phyloP scores from a whole-genome alignment of 73 alveolate genomes.

The Paramecium octaurelia region DNA sequence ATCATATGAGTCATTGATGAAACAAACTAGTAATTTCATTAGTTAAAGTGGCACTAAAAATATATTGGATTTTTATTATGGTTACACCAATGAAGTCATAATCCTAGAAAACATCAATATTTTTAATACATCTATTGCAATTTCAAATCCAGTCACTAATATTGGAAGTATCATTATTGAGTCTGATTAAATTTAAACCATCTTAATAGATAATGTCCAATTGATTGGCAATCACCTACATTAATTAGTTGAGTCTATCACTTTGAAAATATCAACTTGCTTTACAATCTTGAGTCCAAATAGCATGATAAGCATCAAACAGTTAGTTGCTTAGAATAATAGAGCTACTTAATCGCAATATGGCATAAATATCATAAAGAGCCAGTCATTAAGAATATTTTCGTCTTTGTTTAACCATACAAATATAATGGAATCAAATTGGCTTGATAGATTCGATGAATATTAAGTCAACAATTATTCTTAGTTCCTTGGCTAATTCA shows the following conservation, averaged over 20 bases:
- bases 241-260: not conserved
- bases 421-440: not conserved
- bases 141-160: not conserved
- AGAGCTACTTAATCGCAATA: not conserved
- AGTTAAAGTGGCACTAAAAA: not conserved
- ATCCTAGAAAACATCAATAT: not conserved
- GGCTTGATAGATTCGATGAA: slow-evolving; percentile 18
- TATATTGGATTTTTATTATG: not conserved
- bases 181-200: not conserved
- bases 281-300: not conserved
- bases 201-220: not conserved
- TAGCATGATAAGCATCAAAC: not conserved
- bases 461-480: not conserved
- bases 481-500: not conserved
- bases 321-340: not conserved
- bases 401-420: not conserved
- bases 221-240: not conserved
- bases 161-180: not conserved
- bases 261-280: not conserved
- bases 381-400: not conserved
- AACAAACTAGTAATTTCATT: not conserved
- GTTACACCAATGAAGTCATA: not conserved
- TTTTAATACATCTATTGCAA: not conserved
- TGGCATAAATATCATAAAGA: not conserved
- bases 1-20: not conserved